Base-by-base conservation (phyloP, 805 yeast species). In the Metschnikowia vanudenii region DNA sequence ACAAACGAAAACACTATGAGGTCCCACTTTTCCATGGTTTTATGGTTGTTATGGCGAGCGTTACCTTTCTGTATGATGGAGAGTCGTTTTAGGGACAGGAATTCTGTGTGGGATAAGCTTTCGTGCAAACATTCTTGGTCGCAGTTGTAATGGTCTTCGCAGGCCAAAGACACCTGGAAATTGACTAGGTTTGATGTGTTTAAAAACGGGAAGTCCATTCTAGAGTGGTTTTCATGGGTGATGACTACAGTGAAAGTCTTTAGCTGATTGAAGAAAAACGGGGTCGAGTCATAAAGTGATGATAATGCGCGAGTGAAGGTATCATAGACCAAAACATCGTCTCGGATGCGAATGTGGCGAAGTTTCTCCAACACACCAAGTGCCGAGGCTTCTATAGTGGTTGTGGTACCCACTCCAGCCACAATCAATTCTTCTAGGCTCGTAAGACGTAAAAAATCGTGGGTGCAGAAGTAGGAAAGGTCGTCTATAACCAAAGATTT, bases 21-120 rank as follows among this genome's bases (percentile, higher is more conserved):
- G 56, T 82, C 87, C 75, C 82, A 82, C 19, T 71, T 65, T 59
- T 80, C 82, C 43, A 59, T 76, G 49, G 65, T 68, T 46, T 58
- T 63, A 37, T 48, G 55, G 5, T 51, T 51, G 54, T 68, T 73
- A 13, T 53, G 51, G 79, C 52, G 59, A 1, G 69, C 62, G 19
- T 59, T 58, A 28, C 65, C 68, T 19, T 41, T 52, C 42, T 68
- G 72, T 4, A 63, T 53, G n/a, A 68, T 61, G 45, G 75, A 69
- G 45, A 61, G 64, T 54, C 59, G 66, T 49, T 54, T 69, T 65
- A 64, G 66, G 44, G 42, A 66, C 0, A 69, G 47, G 28, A 73
- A 54, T 13, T 47, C 46, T 4, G 47, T 44, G 4, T 73, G 71
- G 0, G 76, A 66, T 14, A 75, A 46, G 24, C 68, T 62, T 5